Percentiles rank a stretch among this genome's conserved stretches.
Evolutionary conservation across 75 land plant genomes (phyloP).

Genomic region (Cupressus sempervirens): DNA sequence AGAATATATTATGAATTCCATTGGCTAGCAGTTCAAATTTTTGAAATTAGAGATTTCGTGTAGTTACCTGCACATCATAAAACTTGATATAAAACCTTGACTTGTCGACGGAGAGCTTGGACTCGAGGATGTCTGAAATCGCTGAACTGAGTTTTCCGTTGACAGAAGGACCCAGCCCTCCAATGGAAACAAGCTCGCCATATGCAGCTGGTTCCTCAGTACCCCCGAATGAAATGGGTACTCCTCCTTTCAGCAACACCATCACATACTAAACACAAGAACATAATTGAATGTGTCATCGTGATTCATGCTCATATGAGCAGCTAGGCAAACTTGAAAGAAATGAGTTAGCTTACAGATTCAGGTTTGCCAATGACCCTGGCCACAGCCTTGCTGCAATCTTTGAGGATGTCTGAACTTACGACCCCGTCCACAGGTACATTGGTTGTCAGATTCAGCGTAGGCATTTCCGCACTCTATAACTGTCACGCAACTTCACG

Average conservation of each 20-base stretch:
- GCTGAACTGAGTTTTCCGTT: slow-evolving; percentile 71
- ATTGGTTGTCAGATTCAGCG: slow-evolving; percentile 76
- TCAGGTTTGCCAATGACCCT: slow-evolving; percentile 90
- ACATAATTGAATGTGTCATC: background rate
- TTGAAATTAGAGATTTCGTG: background rate
- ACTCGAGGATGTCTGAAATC: slow-evolving; percentile 63
- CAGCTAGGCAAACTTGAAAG: background rate
- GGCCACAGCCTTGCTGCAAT: slow-evolving; percentile 73
- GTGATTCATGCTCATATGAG: background rate
- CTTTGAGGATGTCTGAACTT: slow-evolving; percentile 90
- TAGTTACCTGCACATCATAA: slow-evolving; percentile 51
- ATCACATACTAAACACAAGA: slow-evolving; percentile 61
- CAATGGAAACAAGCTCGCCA: slow-evolving; percentile 72
- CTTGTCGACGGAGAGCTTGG: slow-evolving; percentile 53
- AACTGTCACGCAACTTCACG: too few relatives aligned
- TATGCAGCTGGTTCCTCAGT: slow-evolving; percentile 81
- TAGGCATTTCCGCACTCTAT: slow-evolving; percentile 52
- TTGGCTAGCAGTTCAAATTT: background rate
- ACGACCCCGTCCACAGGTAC: slow-evolving; percentile 78
- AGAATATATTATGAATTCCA: background rate
- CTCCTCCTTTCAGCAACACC: slow-evolving; percentile 66
- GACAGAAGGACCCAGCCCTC: slow-evolving; percentile 58
- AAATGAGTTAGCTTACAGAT: slow-evolving; percentile 36
- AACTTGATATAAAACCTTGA: slow-evolving; percentile 73
- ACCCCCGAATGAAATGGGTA: slow-evolving; percentile 65